Conservation (phyloP, 2,329 filamentous ascomycete species). For the Talaromyces pinophilus region DNA sequence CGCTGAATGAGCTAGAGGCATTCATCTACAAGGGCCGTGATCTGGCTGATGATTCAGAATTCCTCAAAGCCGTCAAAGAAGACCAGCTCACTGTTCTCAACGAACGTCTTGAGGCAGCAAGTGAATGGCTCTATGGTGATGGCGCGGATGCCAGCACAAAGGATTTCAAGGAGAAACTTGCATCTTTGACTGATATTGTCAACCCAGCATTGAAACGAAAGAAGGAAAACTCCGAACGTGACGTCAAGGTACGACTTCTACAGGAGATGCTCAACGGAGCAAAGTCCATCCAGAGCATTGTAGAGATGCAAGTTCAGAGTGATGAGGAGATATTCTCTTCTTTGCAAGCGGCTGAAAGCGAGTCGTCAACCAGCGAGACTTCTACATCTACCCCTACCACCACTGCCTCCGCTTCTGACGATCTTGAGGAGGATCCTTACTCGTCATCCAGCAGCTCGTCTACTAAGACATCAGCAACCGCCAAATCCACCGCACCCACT, state of each 20-base stretch:
- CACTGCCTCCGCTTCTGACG: conserved; percentile 40
- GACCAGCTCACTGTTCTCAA: conserved; percentile 68
- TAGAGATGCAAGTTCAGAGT: conserved; percentile 72
- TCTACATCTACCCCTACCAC: conserved; percentile 52
- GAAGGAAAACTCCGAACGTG: conserved; percentile 70
- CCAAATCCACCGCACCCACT: conserved; percentile 49
- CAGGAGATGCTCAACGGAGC: conserved; percentile 72
- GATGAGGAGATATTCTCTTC: conserved; percentile 63
- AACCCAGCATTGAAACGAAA: conserved; percentile 74
- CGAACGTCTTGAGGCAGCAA: conserved; percentile 66
- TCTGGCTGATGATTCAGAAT: conserved; percentile 73
- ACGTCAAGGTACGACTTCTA: conserved; percentile 66
- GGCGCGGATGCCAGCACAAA: conserved; percentile 74
- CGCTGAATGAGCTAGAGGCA: conserved; percentile 86
- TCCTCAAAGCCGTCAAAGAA: conserved; percentile 69
- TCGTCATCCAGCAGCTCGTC: conserved; percentile 43
- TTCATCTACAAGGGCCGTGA: conserved; percentile 90
- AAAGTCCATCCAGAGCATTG: conserved; percentile 66
- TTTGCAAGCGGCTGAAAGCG: conserved; percentile 50
- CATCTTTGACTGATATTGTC: conserved; percentile 74
- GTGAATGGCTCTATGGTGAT: conserved; percentile 90
- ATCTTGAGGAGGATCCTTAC: conserved; percentile 75
- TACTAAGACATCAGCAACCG: conserved; percentile 36
- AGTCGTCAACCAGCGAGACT: conserved; percentile 39
- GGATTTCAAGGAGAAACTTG: conserved; percentile 73